Base-by-base conservation (phyloP, 2,329 filamentous ascomycete genomes). In the Arthrobotrys pseudoclavata region DNA sequence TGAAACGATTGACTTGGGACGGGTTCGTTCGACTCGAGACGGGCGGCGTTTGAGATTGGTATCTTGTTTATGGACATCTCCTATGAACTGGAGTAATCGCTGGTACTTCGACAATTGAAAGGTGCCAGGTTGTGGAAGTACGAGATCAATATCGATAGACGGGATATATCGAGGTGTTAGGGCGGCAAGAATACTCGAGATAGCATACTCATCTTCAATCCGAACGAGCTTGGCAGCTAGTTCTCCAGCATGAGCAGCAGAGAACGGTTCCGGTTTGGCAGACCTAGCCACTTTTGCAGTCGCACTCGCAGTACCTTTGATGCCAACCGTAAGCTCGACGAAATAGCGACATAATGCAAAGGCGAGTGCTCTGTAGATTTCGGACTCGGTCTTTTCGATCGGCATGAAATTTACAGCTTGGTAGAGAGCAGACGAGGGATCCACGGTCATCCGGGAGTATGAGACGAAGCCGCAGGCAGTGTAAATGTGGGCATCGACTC, bases 331-430 rank as follows among this genome's bases (percentile, higher is more conserved):
- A 64, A 99, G 87, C 84, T 98, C 95, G 78, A 89, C 88, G 83
- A 97, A 98, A 86, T 97, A 99, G 84, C 97, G 97, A 86, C 91
- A 91, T 80, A 99, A 87, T 70, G 93, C 94, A 84, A 98, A 97
- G 57, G 95, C 96, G 69, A 99, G 87, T 18, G 91, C 96, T 53
- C 96, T 91, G 84, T 92, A 96, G 80, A 97, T 87, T 84, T 98
- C 95, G 6, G 79, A 79, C 83, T 98, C 95, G 82, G 95, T 95
- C 86, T 98, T 96, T 84, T 94, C 94, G 83, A 94, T 91, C 48
- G 96, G 94, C 50, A 99, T 88, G 83, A 94, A 90, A 83, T 92
- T 91, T 83, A 99, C 96, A 68, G 94, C 95, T 80, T 90, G 89
- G 84, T 98, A 98, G 82, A 96, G 91, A 63, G 93, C 90, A 55